phyloP scores from a whole-genome alignment of 83 land plant species.

The Thuja plicata region DNA sequence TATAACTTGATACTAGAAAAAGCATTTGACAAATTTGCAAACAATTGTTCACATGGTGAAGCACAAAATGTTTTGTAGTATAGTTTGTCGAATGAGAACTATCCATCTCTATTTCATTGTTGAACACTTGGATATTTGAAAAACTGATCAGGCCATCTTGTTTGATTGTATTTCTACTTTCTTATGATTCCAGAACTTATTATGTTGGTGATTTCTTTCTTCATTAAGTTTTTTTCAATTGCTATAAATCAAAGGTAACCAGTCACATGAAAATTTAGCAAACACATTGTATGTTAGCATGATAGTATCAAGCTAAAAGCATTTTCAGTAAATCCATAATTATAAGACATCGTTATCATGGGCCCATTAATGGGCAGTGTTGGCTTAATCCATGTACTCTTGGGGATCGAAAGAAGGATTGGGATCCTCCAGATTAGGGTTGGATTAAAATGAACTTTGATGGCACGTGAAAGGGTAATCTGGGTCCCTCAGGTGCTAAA shows the following conservation, averaged over 20 bases:
- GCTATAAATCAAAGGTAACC: background rate
- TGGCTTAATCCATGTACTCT: no score
- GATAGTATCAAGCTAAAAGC: background rate
- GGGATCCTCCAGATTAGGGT: no score
- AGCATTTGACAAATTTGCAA: background rate
- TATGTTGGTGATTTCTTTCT: background rate
- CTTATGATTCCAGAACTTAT: background rate
- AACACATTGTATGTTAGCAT: background rate
- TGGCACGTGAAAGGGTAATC: no score
- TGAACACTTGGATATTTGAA: no score
- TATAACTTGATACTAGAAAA: background rate
- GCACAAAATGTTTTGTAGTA: background rate
- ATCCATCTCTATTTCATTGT: background rate
- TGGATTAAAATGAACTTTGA: no score
- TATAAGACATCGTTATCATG: background rate
- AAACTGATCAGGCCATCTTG: background rate
- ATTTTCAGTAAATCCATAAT: background rate
- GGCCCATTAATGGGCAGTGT: no score
- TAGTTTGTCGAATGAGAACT: background rate
- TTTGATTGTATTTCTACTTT: background rate
- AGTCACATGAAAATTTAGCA: background rate
- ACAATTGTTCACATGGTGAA: background rate
- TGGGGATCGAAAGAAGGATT: no score
- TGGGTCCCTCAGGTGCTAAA: no score
- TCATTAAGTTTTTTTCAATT: background rate